These are phyloP conservation scores for Boletus reticulatus DNA, from an alignment of 768 basidiomycete species.

Conservation along the genomic window DNA sequence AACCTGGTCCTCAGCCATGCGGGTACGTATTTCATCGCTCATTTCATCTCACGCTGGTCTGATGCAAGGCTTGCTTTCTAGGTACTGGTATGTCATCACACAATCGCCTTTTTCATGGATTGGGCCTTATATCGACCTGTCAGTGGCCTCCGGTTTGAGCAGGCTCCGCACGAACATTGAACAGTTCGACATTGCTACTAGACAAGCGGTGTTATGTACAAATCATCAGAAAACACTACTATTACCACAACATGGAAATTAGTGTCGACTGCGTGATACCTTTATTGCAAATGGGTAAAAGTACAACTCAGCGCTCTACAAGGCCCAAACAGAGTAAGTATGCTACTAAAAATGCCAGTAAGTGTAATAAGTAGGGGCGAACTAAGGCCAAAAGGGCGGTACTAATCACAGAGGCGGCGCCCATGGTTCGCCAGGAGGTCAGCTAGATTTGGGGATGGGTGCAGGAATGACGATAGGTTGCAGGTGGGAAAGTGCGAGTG, in stretches of 20 bases:
- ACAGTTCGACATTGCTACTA: neutral
- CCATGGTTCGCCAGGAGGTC: slow-evolving; percentile 17
- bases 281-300: slow-evolving; percentile 29
- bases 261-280: slow-evolving; percentile 14
- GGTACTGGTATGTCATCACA: slow-evolving; percentile 45
- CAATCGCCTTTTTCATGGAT: neutral
- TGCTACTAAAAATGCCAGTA: slow-evolving; percentile 32
- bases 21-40: slow-evolving; percentile 58
- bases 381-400: slow-evolving; percentile 17
- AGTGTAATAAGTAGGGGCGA: slow-evolving; percentile 29
- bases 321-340: slow-evolving; percentile 27
- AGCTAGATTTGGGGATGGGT: slow-evolving; percentile 9
- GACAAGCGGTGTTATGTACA: slow-evolving; percentile 7
- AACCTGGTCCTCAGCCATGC: slow-evolving; percentile 82
- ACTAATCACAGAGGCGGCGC: slow-evolving; percentile 13
- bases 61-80: slow-evolving; percentile 20
- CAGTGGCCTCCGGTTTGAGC: slow-evolving; percentile 90
- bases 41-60: slow-evolving; percentile 1
- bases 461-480: slow-evolving; percentile 18
- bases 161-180: slow-evolving; percentile 60
- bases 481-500: slow-evolving; percentile 26
- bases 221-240: slow-evolving; percentile 7
- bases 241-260: slow-evolving; percentile 6
- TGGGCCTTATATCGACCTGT: slow-evolving; percentile 4
- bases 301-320: slow-evolving; percentile 35